These are phyloP conservation scores for Escallonia rubra DNA, from an alignment of 129 eudicot genomes.

Conservation along the genomic window DNA sequence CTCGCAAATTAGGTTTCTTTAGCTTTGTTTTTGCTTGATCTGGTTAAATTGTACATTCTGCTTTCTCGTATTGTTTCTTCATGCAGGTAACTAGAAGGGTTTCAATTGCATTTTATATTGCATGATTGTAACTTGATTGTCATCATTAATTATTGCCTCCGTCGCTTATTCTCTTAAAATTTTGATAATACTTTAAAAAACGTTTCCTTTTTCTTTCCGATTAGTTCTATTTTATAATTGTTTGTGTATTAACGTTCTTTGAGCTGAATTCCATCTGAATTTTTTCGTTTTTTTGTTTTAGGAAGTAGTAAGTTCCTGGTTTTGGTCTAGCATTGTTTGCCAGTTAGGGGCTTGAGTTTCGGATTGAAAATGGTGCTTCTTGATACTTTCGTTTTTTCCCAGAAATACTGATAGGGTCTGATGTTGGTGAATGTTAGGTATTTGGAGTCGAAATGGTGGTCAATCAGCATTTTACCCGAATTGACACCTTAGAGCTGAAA, in stretches of 20 bases:
- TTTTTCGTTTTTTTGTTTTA: not conserved
- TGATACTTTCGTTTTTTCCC: not conserved
- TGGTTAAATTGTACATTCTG: no score
- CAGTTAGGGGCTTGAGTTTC: not conserved
- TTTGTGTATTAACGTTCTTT: not conserved
- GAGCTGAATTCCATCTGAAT: not conserved
- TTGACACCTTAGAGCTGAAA: conserved; percentile 58
- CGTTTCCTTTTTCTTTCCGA: no score
- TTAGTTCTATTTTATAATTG: no score
- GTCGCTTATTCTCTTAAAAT: not conserved
- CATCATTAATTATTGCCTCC: not conserved
- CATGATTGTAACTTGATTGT: not conserved
- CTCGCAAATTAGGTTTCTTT: not conserved
- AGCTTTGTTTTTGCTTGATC: not conserved
- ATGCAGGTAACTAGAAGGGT: not conserved
- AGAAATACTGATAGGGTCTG: conserved; percentile 19
- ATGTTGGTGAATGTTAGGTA: conserved; percentile 28
- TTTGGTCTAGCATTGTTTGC: not conserved
- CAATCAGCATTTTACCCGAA: conserved; percentile 53
- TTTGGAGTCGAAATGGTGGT: conserved; percentile 43
- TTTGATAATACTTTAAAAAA: no score
- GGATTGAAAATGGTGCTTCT: not conserved
- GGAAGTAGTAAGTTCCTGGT: not conserved
- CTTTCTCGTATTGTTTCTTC: no score
- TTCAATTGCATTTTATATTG: no score